phyloP scores from a whole-genome alignment of 2,329 filamentous ascomycete species.

The Aspergillus fijiensis region DNA sequence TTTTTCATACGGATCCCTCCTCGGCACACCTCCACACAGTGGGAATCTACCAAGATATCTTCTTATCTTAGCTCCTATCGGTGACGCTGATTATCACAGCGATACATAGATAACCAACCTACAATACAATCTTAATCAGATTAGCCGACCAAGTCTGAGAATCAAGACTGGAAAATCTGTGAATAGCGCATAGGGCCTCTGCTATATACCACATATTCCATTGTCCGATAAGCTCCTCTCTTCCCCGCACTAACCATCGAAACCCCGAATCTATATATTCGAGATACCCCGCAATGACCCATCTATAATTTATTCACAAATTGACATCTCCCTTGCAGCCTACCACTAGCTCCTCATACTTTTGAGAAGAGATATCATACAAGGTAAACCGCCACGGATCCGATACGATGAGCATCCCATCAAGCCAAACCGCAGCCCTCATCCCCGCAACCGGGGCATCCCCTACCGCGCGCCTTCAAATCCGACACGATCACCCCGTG shows the following conservation, averaged over 20 bases:
- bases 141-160: too few relatives aligned
- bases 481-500: constrained; percentile 31
- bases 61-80: not conserved
- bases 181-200: too few relatives aligned
- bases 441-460: constrained; percentile 25
- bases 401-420: constrained; percentile 21
- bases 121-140: not conserved
- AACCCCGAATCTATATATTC: not conserved
- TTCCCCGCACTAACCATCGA: not conserved
- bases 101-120: not conserved
- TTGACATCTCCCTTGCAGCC: not conserved
- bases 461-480: constrained; percentile 23
- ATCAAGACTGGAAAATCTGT: too few relatives aligned
- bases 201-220: not conserved
- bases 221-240: not conserved
- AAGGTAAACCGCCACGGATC: not conserved
- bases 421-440: constrained; percentile 33
- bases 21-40: too few relatives aligned
- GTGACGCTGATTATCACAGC: not conserved
- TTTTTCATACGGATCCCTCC: too few relatives aligned
- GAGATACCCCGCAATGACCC: constrained; percentile 1
- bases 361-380: not conserved
- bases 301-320: not conserved
- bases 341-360: not conserved
- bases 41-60: too few relatives aligned